Evolutionary conservation across 345 rosid species (phyloP), one percentile per base, ranked within the genome.

Genomic region (Diplotaxis tenuifolia): DNA sequence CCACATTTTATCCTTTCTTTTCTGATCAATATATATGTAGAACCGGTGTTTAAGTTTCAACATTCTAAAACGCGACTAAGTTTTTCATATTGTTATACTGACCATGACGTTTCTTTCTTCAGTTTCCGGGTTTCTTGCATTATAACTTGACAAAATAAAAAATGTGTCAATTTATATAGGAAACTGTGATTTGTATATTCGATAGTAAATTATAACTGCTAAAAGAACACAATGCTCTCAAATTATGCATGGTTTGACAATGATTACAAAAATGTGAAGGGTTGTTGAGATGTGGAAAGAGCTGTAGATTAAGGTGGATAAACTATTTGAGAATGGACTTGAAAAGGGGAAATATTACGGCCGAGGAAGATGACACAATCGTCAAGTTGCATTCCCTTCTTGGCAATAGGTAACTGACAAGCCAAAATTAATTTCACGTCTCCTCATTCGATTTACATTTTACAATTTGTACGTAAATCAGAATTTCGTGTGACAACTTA

Each of bases 261-360:
- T 3, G 9, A 3, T 3, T 47, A 11, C 47, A 14, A 45, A 40
- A 15, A 14, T 63, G 4, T 68, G 66, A 58, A 87, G 98, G 96
- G 25, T 80, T 90, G 68, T 62, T 87, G 68, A 89, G 98, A 71
- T 93, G 98, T 67, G 98, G 98, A 7, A 93, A 93, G 88, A 93
- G 98, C 38, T 93, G 98, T 71, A 85, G 98, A 75, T 72, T 93
- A 73, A 90, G 98, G 82, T 93, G 98, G 98, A 87, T 89, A 34
- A 93, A 93, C 71, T 90, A 93, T 76, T 77, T 93, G 66, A 93
- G 90, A 81, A 69, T 82, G 56, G 96, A 82, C 60, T 61, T 93
- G 78, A 93, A 89, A 81, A 88, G 92, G 84, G 98, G 98, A 20
- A 89, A 90, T 70, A 84, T 93, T 58, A 85, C 93, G 18, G 14